These are phyloP conservation scores for Mariannaea sp. DNA, from an alignment of 2,329 filamentous ascomycete species.

Conservation along the genomic window DNA sequence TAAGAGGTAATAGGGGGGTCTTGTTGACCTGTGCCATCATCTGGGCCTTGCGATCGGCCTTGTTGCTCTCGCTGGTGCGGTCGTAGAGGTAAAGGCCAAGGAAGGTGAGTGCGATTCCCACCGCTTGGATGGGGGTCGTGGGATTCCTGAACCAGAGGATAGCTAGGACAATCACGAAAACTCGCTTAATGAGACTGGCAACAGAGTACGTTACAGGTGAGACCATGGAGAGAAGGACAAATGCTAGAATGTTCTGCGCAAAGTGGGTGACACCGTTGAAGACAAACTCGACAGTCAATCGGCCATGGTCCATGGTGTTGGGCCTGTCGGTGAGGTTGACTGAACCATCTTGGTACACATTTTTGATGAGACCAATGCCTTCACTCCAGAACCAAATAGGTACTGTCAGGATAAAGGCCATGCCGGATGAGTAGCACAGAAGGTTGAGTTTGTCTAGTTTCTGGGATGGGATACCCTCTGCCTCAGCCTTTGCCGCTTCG, in stretches of 20 bases:
- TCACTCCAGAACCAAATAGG: constrained; percentile 96
- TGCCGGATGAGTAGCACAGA: constrained; percentile 92
- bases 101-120: constrained; percentile 88
- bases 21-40: constrained; percentile 54
- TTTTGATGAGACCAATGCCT: constrained; percentile 75
- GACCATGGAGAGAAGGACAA: constrained; percentile 88
- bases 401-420: constrained; percentile 85
- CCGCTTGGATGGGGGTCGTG: constrained; percentile 80
- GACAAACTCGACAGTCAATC: constrained; percentile 80
- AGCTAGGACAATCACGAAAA: constrained; percentile 93
- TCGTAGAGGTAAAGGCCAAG: constrained; percentile 95
- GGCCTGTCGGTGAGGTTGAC: constrained; percentile 64
- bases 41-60: constrained; percentile 81
- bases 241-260: constrained; percentile 93
- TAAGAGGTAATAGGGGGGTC: constrained; percentile 68
- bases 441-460: constrained; percentile 97
- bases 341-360: constrained; percentile 81
- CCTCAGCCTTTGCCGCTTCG: constrained; percentile 83
- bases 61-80: constrained; percentile 84
- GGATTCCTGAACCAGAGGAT: constrained; percentile 95
- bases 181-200: constrained; percentile 92
- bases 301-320: constrained; percentile 75
- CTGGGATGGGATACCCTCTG: constrained; percentile 68
- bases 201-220: constrained; percentile 98
- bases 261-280: constrained; percentile 99